Evolutionary conservation across 345 rosid genomes (phyloP).

Genomic region (Eucalyptus brandiana): DNA sequence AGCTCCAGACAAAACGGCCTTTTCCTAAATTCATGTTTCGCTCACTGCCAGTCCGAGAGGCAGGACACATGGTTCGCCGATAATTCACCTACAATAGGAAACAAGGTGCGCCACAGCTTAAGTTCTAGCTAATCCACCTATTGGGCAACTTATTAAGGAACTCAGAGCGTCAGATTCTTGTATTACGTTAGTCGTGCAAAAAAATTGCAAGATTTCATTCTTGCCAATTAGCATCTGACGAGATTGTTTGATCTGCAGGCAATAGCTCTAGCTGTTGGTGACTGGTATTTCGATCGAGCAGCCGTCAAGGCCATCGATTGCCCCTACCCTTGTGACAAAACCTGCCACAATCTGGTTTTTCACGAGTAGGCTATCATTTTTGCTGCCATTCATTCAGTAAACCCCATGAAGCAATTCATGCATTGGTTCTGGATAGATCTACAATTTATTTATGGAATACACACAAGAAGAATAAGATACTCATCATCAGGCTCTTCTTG

Average conservation of each 20-base stretch:
- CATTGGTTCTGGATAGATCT: background rate
- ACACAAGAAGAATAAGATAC: background rate
- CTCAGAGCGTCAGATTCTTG: background rate
- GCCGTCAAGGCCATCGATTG: constrained; percentile 61
- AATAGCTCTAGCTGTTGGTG: constrained; percentile 87
- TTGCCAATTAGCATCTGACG: background rate
- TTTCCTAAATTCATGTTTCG: constrained; percentile 90
- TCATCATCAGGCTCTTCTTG: background rate
- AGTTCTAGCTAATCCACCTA: background rate
- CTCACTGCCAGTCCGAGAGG: constrained; percentile 94
- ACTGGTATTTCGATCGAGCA: constrained; percentile 82
- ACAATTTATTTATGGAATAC: background rate
- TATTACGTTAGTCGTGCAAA: background rate
- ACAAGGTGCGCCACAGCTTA: background rate
- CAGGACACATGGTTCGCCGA: constrained; percentile 95
- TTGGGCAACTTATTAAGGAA: background rate
- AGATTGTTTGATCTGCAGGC: constrained; percentile 30
- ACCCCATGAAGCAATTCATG: background rate
- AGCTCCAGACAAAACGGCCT: constrained; percentile 62
- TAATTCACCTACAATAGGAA: constrained; percentile 59
- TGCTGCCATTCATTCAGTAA: background rate
- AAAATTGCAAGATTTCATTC: background rate
- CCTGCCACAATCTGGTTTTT: constrained; percentile 81
- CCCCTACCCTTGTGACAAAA: constrained; percentile 78
- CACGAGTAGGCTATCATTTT: constrained; percentile 1